Evolutionary conservation across 140 eudicot species (phyloP), one percentile per base, ranked within the genome.

Genomic region (Cichorium intybus): DNA sequence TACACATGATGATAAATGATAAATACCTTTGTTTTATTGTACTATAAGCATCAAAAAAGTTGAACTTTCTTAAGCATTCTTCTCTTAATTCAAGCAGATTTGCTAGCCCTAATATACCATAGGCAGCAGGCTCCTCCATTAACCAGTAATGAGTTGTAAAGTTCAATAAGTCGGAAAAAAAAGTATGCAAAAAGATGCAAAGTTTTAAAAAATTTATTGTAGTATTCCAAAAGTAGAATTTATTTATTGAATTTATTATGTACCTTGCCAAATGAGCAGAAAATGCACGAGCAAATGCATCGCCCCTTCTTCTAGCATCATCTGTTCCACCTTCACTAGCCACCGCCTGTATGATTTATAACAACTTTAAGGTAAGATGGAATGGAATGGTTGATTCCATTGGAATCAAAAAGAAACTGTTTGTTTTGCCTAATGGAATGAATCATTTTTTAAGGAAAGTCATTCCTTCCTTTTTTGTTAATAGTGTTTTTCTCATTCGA

Each of bases 281-380:
- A 71, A 93, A 88, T 49, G 99, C 99, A 72, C 90, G 94, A 68
- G 94, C 89, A 85, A 93, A 93, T 27, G 99, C 99, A 76, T 93
- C 83, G 16, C 99, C 99, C 70, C 99, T 76, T 79, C 97, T 83
- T 82, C 82, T 88, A 56, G 99, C 99, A 86, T 93, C 99, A 68
- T 93, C 97, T 5, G 99, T 93, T 60, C 97, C 99, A 62, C 99
- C 99, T 81, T 93, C 99, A 64, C 99, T 93, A 6, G 99, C 99
- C 75, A 88, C 97, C 53, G 97, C 99, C 99, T 35, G 15, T 60
- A 76, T 17, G 68, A 62, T 24, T 60, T 59, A 56, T 14, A 45
- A 16, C 55, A 50, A 45, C 11, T 49, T 31, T 33, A 55, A 10
- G 37, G 37, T 31, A 7, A 10, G 37, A 31, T 0, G 37, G 37